Conservation (phyloP, 148 eudicot species). For the Persicaria maculosa region DNA sequence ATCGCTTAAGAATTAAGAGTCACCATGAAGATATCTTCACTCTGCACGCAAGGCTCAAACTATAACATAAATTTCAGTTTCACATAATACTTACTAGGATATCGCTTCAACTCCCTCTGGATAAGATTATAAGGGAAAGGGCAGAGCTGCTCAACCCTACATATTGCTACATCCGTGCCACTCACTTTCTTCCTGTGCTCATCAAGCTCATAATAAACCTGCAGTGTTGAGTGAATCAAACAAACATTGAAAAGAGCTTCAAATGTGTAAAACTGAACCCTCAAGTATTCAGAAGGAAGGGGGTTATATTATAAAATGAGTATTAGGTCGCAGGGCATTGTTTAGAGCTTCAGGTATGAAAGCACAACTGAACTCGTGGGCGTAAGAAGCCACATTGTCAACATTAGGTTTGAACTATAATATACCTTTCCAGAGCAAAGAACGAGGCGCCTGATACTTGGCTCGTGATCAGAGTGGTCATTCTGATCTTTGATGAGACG, state of each 20-base stretch:
- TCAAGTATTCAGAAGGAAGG: not conserved
- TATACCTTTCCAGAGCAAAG: conserved; percentile 93
- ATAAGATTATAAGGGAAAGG: conserved; percentile 94
- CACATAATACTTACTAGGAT: conserved; percentile 67
- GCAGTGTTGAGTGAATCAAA: conserved; percentile 7
- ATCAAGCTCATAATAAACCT: conserved; percentile 93
- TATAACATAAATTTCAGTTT: not conserved
- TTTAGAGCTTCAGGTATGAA: not conserved
- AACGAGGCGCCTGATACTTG: conserved; percentile 74
- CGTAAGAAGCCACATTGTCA: not conserved
- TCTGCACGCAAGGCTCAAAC: not conserved
- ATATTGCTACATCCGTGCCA: conserved; percentile 69
- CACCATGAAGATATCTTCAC: not conserved
- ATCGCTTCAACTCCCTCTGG: conserved; percentile 80
- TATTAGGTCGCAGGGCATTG: not conserved
- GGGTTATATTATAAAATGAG: not conserved
- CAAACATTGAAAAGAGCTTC: not conserved
- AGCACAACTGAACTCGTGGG: too few species aligned
- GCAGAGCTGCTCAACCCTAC: conserved; percentile 88
- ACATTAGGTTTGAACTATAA: not conserved
- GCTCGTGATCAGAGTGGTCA: conserved; percentile 71
- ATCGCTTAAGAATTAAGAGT: not conserved
- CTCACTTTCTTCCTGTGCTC: conserved; percentile 54
- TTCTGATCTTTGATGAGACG: conserved; percentile 88
- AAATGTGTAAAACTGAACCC: not conserved